Base-by-base conservation (phyloP, 2,329 filamentous ascomycete species). In the Nigrospora osmanthi region DNA sequence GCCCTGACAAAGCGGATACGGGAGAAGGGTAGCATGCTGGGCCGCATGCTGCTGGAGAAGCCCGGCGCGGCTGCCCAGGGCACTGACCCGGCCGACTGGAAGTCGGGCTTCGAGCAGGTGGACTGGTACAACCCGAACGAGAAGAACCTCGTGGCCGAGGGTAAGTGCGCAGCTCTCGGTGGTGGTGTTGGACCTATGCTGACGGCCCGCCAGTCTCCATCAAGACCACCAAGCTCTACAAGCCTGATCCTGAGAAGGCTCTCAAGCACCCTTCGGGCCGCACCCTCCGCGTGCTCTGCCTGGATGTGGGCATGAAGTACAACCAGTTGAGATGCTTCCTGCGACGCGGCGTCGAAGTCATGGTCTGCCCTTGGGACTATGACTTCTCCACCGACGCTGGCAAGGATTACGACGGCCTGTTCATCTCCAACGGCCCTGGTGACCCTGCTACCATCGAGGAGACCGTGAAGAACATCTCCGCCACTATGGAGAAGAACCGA, bases 251-350 rank as follows among this genome's bases (percentile, higher is more conserved):
- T 32, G 77, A 81, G 47, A 78, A 75, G 57, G 81, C 84, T 51
- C 78, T 95, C 57, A 85, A 87, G 67, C 89, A 95, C 68, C 86
- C 90, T 35, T 94, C 89, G 46, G 93, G 91, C 50, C 86, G 90
- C 56, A 77, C 84, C 41, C 77, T 97, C 47, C 87, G 90, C 61
- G 83, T 98, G 49, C 75, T 97, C 42, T 95, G 89, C 63, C 80
- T 98, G 55, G 93, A 98, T 70, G 91, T 98, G 55, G 93, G 93
- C 64, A 83, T 97, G 75, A 98, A 98, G 71, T 96, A 88, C 72
- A 98, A 97, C 71, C 93, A 98, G 71, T 77, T 98, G 57, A 81
- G 93, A 55, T 98, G 93, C 71, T 83, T 98, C 58, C 75, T 98
- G 48, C 84, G 82, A 58, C 83, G 93, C 55, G 93, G 93, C 45